Conservation (phyloP, 768 basidiomycete species). For the Boletus pseudopeckii region DNA sequence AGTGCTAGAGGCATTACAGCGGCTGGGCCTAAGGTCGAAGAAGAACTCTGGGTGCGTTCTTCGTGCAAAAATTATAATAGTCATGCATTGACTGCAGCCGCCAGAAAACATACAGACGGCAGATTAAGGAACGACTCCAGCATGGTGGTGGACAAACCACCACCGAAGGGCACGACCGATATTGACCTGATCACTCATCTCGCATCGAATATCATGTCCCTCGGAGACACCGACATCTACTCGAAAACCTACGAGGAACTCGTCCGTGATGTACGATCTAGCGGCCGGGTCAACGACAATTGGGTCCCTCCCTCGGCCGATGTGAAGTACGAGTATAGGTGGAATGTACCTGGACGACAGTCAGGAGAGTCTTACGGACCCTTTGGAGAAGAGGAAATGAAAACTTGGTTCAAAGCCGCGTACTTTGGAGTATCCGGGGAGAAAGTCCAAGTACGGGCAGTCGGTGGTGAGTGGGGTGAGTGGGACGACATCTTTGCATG, state of each 20-base stretch:
- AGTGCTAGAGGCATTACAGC: constrained; percentile 82
- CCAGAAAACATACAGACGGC: constrained; percentile 31
- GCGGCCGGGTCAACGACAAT: constrained; percentile 60
- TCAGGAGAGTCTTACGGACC: constrained; percentile 69
- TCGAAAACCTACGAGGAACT: constrained; percentile 83
- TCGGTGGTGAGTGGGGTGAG: constrained; percentile 67
- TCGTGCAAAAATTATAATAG: neutral
- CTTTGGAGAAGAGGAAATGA: constrained; percentile 76
- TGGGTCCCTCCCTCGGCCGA: constrained; percentile 81
- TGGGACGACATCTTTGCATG: constrained; percentile 66
- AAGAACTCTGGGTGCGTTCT: constrained; percentile 32
- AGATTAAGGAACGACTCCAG: constrained; percentile 34
- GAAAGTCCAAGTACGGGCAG: constrained; percentile 67
- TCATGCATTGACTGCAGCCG: neutral
- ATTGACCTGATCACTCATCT: constrained; percentile 83
- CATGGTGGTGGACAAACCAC: constrained; percentile 51
- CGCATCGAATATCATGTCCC: constrained; percentile 82
- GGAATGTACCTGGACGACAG: constrained; percentile 56
- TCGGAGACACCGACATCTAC: constrained; percentile 85
- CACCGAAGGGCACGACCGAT: constrained; percentile 40
- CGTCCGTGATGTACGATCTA: constrained; percentile 68
- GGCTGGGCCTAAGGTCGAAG: constrained; percentile 70
- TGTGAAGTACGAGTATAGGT: constrained; percentile 76
- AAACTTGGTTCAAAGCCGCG: constrained; percentile 70
- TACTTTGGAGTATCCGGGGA: constrained; percentile 81